A percentile compares a stretch with the other conserved stretches of the same genome.
Evolutionary conservation across 2,329 filamentous ascomycete genomes (phyloP).

Genomic region (Amauroascus niger): DNA sequence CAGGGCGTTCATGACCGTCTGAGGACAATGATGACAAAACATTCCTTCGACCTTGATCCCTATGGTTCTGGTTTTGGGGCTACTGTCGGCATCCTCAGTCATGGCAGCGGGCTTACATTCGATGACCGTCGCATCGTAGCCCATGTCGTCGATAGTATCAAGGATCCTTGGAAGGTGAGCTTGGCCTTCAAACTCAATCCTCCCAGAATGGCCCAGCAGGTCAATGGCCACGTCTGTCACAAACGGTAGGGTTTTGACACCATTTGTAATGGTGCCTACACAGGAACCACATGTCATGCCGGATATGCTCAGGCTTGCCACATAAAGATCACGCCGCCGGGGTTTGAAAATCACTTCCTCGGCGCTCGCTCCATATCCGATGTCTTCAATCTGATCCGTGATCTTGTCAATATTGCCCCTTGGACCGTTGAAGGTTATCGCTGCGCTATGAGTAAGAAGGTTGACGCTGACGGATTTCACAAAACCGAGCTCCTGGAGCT

Average conservation of each 20-base stretch:
- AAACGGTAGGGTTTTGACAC: slow-evolving; percentile 39
- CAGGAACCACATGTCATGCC: slow-evolving; percentile 53
- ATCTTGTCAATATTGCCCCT: slow-evolving; percentile 39
- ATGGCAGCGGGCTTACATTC: slow-evolving; percentile 27
- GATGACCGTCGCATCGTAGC: slow-evolving; percentile 56
- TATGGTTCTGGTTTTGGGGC: slow-evolving; percentile 44
- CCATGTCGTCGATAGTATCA: slow-evolving; percentile 47
- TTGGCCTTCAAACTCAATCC: slow-evolving; percentile 41
- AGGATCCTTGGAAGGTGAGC: slow-evolving; percentile 39
- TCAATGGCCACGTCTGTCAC: slow-evolving; percentile 43
- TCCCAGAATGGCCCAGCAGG: slow-evolving; percentile 43
- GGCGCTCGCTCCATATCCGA: slow-evolving; percentile 41
- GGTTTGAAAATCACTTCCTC: slow-evolving; percentile 27
- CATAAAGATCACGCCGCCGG: slow-evolving; percentile 19
- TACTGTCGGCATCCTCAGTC: slow-evolving; percentile 31
- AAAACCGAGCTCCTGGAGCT: slow-evolving; percentile 50
- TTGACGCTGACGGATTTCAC: slow-evolving; percentile 52
- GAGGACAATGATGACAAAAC: slow-evolving; percentile 63
- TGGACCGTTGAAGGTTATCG: slow-evolving; percentile 47
- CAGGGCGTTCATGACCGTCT: slow-evolving; percentile 31
- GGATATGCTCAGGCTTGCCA: slow-evolving; percentile 42
- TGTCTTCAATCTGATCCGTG: slow-evolving; percentile 41
- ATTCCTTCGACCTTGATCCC: slow-evolving; percentile 61
- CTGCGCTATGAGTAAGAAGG: slow-evolving; percentile 58
- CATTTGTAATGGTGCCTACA: slow-evolving; percentile 41